These are phyloP conservation scores for Colletotrichum lindemuthianum DNA, from an alignment of 2,329 filamentous ascomycete genomes.

Conservation along the genomic window DNA sequence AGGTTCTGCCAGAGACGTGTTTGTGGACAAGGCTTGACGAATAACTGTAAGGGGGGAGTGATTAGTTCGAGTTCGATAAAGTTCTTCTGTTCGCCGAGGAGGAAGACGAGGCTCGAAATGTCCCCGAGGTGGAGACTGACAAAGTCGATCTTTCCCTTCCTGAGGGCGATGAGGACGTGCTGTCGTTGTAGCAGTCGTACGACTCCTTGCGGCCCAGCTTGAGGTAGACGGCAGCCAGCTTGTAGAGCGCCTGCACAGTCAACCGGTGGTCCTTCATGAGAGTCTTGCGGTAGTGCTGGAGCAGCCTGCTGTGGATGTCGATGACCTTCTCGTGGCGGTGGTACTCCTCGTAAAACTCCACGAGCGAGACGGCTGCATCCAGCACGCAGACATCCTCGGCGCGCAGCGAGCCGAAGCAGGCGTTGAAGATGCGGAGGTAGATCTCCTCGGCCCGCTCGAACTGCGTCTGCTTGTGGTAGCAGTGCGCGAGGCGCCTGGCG, in stretches of 20 bases:
- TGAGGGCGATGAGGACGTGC: slow-evolving; percentile 52
- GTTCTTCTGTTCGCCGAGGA: slow-evolving; percentile 59
- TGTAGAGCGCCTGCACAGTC: slow-evolving; percentile 48
- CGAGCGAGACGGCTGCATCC: slow-evolving; percentile 42
- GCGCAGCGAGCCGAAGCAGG: slow-evolving; percentile 44
- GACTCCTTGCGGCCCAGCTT: slow-evolving; percentile 44
- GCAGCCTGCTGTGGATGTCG: slow-evolving; percentile 46
- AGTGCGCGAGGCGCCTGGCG: slow-evolving; percentile 47
- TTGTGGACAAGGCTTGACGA: neutral
- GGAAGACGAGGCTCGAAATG: slow-evolving; percentile 54
- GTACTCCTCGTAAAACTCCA: slow-evolving; percentile 46
- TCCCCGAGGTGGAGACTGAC: slow-evolving; percentile 54
- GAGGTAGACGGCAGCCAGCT: slow-evolving; percentile 27
- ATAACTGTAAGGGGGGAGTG: no score
- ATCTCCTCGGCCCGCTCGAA: slow-evolving; percentile 51
- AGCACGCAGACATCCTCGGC: slow-evolving; percentile 44
- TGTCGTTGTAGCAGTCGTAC: slow-evolving; percentile 48
- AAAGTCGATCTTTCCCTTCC: slow-evolving; percentile 54
- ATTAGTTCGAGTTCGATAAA: slow-evolving; percentile 54
- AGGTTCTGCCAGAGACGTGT: slow-evolving; percentile 35
- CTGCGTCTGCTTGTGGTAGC: slow-evolving; percentile 46
- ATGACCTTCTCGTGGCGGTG: slow-evolving; percentile 48
- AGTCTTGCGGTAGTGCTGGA: slow-evolving; percentile 43
- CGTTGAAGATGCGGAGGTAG: slow-evolving; percentile 49
- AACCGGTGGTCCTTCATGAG: slow-evolving; percentile 41